phyloP scores from a whole-genome alignment of 345 rosid species.

The Eutrema heterophyllum region DNA sequence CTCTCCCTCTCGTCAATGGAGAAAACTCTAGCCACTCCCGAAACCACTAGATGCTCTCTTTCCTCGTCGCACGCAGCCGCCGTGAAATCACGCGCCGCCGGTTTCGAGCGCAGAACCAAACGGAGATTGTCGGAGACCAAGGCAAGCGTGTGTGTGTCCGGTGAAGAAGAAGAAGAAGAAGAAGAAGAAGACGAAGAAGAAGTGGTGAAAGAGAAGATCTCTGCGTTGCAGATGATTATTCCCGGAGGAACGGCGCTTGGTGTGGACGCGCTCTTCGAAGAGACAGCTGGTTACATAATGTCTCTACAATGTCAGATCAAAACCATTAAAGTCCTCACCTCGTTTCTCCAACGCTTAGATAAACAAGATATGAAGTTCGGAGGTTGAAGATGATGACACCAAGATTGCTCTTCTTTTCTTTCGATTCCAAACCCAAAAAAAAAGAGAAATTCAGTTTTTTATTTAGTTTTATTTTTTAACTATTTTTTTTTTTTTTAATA shows the following conservation, averaged over 20 bases:
- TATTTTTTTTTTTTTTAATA: neutral
- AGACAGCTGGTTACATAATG: constrained; percentile 66
- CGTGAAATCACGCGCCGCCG: constrained; percentile 21
- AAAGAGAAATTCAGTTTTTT: neutral
- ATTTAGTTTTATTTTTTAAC: neutral
- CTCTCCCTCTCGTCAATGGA: constrained; percentile 30
- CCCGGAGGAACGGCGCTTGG: constrained; percentile 67
- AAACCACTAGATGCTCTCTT: constrained; percentile 2
- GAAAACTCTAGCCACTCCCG: constrained; percentile 21
- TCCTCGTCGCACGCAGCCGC: constrained; percentile 9
- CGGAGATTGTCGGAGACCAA: constrained; percentile 24
- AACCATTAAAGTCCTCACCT: constrained; percentile 51
- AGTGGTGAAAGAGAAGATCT: constrained; percentile 47
- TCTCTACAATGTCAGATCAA: constrained; percentile 55
- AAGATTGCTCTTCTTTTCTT: constrained; percentile 11
- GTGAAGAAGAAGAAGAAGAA: constrained; percentile 15
- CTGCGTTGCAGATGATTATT: constrained; percentile 65
- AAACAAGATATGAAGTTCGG: constrained; percentile 52
- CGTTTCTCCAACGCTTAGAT: constrained; percentile 45
- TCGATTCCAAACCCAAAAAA: neutral
- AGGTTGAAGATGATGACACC: constrained; percentile 35
- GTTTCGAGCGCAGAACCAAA: constrained; percentile 33
- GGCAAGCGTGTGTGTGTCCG: neutral
- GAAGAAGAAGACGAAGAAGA: constrained; percentile 34
- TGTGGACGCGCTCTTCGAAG: constrained; percentile 57